These are phyloP conservation scores for Metrosideros polymorpha DNA, from an alignment of 441 rosid species.

Conservation along the genomic window DNA sequence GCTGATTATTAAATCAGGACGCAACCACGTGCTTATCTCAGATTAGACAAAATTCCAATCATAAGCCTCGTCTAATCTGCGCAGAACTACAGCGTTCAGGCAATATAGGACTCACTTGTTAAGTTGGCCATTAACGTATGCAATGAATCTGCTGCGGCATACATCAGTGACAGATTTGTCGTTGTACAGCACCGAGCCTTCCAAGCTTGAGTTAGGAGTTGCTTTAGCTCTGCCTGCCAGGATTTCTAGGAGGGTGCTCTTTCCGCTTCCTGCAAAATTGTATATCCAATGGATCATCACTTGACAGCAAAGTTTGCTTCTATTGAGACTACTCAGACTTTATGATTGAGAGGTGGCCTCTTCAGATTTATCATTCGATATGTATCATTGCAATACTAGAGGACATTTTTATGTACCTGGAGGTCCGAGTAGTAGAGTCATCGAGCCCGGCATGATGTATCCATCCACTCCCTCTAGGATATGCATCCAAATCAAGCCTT, in stretches of 20 bases:
- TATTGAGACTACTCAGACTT: neutral
- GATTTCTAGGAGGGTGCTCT: neutral
- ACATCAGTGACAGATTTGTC: slow-evolving; percentile 13
- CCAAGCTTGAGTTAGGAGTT: neutral
- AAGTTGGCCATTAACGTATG: slow-evolving; percentile 16
- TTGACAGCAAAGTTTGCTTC: neutral
- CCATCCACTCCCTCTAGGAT: slow-evolving; percentile 20
- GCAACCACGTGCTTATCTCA: neutral
- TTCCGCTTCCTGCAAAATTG: neutral
- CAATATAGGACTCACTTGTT: slow-evolving; percentile 4
- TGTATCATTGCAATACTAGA: neutral
- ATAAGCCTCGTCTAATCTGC: neutral
- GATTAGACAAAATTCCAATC: neutral
- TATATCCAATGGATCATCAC: neutral
- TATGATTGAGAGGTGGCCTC: neutral
- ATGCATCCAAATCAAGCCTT: slow-evolving; percentile 10
- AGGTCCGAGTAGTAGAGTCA: slow-evolving; percentile 21
- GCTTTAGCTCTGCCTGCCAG: neutral
- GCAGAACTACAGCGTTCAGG: neutral
- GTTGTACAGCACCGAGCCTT: slow-evolving; percentile 12
- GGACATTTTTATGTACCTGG: slow-evolving; percentile 8
- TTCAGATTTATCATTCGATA: neutral
- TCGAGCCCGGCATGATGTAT: slow-evolving; percentile 22
- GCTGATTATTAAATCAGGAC: neutral
- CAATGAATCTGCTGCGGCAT: slow-evolving; percentile 15